Conservation (phyloP, 164 flowering plant genomes). For the Magnolia officinalis region DNA sequence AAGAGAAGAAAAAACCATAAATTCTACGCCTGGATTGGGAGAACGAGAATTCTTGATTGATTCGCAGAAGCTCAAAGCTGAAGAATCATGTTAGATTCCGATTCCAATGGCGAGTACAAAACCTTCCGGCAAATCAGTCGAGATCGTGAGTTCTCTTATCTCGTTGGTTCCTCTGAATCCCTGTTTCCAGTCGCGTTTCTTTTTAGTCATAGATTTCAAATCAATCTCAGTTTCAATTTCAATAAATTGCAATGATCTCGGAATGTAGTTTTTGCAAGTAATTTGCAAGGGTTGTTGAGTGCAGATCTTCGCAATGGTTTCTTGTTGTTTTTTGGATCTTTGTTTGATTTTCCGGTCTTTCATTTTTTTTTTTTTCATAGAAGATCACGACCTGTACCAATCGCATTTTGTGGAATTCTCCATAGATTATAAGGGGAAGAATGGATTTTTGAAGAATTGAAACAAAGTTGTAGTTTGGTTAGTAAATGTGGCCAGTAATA, state of each 20-base stretch:
- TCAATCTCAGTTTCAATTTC: too few relatives aligned
- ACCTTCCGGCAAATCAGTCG: constrained; percentile 75
- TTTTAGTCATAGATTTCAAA: background rate
- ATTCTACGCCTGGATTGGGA: background rate
- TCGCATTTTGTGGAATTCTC: background rate
- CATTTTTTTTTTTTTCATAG: too few relatives aligned
- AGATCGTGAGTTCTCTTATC: constrained; percentile 51
- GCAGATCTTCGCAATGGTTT: background rate
- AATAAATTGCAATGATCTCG: background rate
- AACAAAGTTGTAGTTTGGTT: too few relatives aligned
- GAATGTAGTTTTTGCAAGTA: background rate
- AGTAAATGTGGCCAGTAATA: too few relatives aligned
- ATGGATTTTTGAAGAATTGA: too few relatives aligned
- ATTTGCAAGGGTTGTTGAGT: background rate
- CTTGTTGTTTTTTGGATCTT: too few relatives aligned
- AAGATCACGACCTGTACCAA: background rate
- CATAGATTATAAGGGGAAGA: background rate
- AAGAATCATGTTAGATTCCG: constrained; percentile 30
- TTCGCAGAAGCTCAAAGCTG: background rate
- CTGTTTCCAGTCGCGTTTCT: background rate
- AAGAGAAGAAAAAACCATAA: background rate
- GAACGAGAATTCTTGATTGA: background rate
- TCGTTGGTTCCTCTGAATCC: background rate
- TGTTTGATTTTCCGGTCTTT: too few relatives aligned
- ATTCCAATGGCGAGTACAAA: constrained; percentile 61